phyloP scores from a whole-genome alignment of 805 yeast species.

The Scheffersomyces ergatensis region DNA sequence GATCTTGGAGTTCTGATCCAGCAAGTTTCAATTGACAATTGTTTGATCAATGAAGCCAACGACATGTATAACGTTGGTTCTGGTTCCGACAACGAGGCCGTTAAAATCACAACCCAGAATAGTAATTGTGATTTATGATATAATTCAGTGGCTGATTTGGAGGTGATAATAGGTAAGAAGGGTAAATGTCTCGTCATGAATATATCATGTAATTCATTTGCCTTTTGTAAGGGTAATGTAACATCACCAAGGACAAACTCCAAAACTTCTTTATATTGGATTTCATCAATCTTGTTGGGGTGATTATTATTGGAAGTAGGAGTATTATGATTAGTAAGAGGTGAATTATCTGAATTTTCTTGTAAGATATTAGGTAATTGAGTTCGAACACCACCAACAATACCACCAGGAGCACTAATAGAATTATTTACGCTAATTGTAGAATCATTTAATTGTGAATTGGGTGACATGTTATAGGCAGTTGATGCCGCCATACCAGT shows the following conservation, averaged over 20 bases:
- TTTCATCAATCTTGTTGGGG: background rate
- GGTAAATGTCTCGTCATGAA: slow-evolving; percentile 71
- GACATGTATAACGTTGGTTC: slow-evolving; percentile 79
- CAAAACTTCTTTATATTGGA: slow-evolving; percentile 27
- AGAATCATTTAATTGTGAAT: slow-evolving; percentile 12
- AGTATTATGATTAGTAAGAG: slow-evolving; percentile 11
- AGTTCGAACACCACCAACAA: background rate
- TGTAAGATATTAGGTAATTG: slow-evolving; percentile 18
- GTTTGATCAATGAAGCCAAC: slow-evolving; percentile 74
- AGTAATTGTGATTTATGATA: slow-evolving; percentile 80
- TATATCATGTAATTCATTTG: slow-evolving; percentile 66
- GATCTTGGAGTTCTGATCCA: slow-evolving; percentile 93
- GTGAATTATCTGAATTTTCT: slow-evolving; percentile 29
- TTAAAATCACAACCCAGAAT: slow-evolving; percentile 88
- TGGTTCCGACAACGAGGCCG: slow-evolving; percentile 84
- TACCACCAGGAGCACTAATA: background rate
- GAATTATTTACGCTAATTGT: slow-evolving; percentile 1
- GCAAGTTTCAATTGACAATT: slow-evolving; percentile 86
- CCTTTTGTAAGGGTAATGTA: slow-evolving; percentile 60
- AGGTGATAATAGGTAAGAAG: slow-evolving; percentile 73
- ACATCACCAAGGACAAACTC: slow-evolving; percentile 81
- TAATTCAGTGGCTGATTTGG: slow-evolving; percentile 69
- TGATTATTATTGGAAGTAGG: slow-evolving; percentile 1
- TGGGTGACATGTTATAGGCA: background rate
- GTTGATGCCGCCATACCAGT: too few species aligned